Evolutionary conservation across 1,139 yeast species (phyloP).

Genomic region (Zygotorulaspora mrakii): DNA sequence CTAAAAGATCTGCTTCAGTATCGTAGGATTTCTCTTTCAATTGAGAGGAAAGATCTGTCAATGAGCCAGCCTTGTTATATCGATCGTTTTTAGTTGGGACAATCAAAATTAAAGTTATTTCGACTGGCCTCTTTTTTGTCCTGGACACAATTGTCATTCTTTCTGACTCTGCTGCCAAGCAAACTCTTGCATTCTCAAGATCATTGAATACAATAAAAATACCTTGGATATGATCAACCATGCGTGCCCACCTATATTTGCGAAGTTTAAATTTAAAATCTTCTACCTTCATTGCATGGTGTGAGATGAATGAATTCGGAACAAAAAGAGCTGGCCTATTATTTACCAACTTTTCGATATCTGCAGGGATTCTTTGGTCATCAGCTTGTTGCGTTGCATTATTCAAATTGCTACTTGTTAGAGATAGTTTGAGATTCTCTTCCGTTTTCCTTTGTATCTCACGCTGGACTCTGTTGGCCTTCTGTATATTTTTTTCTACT

Average conservation of each 20-base stretch:
- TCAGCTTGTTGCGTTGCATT: constrained; percentile 12
- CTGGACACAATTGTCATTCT: constrained; percentile 34
- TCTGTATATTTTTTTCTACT: constrained; percentile 26
- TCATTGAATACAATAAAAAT: constrained; percentile 68
- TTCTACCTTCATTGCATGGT: constrained; percentile 29
- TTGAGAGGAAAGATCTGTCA: constrained; percentile 3
- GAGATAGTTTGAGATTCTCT: constrained; percentile 3
- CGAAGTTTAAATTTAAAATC: constrained; percentile 33
- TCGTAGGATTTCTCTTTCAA: constrained; percentile 18
- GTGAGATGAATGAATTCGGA: constrained; percentile 33
- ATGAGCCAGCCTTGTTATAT: constrained; percentile 5
- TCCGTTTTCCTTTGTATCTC: constrained; percentile 19
- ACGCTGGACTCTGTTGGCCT: constrained; percentile 18
- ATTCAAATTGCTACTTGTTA: constrained; percentile 2
- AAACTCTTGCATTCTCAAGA: constrained; percentile 58
- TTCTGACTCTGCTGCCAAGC: constrained; percentile 68
- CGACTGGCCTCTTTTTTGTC: constrained; percentile 26
- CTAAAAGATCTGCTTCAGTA: constrained; percentile 38
- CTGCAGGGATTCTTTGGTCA: constrained; percentile 44
- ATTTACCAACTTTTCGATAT: constrained; percentile 46
- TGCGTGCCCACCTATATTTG: constrained; percentile 59
- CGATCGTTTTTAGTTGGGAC: constrained; percentile 16
- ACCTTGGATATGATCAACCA: constrained; percentile 60
- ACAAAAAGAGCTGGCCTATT: constrained; percentile 53
- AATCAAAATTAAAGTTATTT: constrained; percentile 28